These are phyloP conservation scores for Blastocystis sp. DNA, from an alignment of 352 stramenopile genomes.

Conservation along the genomic window DNA sequence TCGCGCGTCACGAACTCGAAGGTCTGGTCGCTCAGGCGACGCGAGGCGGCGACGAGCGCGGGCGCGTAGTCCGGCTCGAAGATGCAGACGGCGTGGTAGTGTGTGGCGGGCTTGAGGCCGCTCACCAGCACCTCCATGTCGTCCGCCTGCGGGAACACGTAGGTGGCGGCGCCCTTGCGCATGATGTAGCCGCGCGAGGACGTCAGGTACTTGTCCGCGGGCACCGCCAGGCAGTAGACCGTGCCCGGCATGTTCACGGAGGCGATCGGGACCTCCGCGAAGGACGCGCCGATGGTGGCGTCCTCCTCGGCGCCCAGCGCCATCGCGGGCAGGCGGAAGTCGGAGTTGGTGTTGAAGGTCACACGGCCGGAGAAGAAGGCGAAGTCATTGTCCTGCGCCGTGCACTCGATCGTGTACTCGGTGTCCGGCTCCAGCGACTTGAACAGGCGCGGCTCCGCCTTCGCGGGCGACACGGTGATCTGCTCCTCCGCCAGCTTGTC, in stretches of 20 bases:
- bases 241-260: slow-evolving; percentile 45
- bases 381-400: slow-evolving; percentile 30
- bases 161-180: not conserved
- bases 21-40: slow-evolving; percentile 28
- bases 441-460: slow-evolving; percentile 14
- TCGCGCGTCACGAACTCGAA: slow-evolving; percentile 33
- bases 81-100: slow-evolving; percentile 40
- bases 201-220: not conserved
- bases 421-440: slow-evolving; percentile 60
- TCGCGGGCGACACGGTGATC: not conserved
- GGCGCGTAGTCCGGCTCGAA: slow-evolving; percentile 48
- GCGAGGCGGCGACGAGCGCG: not conserved
- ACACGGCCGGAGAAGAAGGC: not conserved
- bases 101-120: not conserved
- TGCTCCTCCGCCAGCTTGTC: not conserved
- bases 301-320: not conserved
- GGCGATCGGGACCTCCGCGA: slow-evolving; percentile 17
- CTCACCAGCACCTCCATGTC: slow-evolving; percentile 22
- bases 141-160: slow-evolving; percentile 18
- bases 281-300: not conserved
- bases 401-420: slow-evolving; percentile 47
- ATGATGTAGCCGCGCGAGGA: slow-evolving; percentile 37
- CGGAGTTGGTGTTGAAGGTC: slow-evolving; percentile 20
- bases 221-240: slow-evolving; percentile 22
- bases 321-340: slow-evolving; percentile 21